Base-by-base conservation (phyloP, 1,284 basidiomycete species). In the Coriolopsis trogii region DNA sequence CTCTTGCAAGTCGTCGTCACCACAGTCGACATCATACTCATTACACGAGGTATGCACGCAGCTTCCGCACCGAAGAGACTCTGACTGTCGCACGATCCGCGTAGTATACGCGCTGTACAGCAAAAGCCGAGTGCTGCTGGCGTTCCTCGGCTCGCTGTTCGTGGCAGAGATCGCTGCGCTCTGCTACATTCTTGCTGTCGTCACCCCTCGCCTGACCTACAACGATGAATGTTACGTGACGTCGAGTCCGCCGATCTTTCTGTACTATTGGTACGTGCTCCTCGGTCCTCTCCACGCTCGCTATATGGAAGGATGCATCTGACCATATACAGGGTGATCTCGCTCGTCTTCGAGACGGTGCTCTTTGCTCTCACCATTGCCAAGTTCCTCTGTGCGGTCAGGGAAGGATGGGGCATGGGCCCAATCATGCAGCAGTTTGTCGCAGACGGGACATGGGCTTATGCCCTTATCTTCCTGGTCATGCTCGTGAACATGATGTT, bases 371-470 rank as follows among this genome's bases (percentile, higher is more conserved):
- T 67, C 20, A 67, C 66, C 6, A 44, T 66, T 36, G 48, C 42
- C 33, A 63, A 64, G 29, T 66, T 66, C 39, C 3, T 54, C 36
- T 46, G 48, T 6, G 63, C 61, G 7, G 43, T 61, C 30, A 45
- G 46, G 25, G 50, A 56, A 8, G 62, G 64, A 4, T 64, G 62
- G 62, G 62, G 63, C n/a, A 50, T 51, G 5, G 56, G 60, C n/a
- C 57, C 62, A 12, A 51, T 67, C 28, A 59, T 67, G 56, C 42
- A 54, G 31, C 56, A 62, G 33, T 64, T 67, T 47, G 49, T 66
- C 18, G 29, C 55, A 6, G 66, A 67, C 53, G 66, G 66, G 26
- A 66, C 63, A 13, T 67, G 66, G 66, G 64, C 65, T 12, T 67
- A 62, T 43, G 51, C 61, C 6, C 60, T 66, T 15, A 58, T 66